phyloP scores from a whole-genome alignment of 441 rosid genomes.

The Brassica hybrid region DNA sequence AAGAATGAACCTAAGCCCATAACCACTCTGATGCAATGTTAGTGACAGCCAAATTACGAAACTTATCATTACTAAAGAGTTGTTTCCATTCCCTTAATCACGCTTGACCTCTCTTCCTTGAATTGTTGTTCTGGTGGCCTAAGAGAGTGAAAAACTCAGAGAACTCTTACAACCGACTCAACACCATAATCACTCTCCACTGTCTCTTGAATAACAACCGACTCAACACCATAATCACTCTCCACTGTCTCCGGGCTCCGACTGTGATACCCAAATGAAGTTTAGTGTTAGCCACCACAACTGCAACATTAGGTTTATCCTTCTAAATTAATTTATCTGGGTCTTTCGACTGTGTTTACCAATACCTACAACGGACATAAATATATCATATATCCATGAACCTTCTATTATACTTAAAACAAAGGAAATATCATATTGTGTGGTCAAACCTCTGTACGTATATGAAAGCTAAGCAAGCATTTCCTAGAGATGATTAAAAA shows the following conservation, averaged over 20 bases:
- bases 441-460: too few species aligned
- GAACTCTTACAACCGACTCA: neutral
- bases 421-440: neutral
- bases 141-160: neutral
- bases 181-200: neutral
- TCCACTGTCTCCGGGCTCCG: neutral
- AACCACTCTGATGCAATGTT: too few species aligned
- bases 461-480: too few species aligned
- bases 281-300: neutral
- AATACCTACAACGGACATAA: constrained; percentile 54
- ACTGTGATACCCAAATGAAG: neutral
- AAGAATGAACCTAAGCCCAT: too few species aligned
- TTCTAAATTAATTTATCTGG: neutral
- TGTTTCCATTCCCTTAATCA: neutral
- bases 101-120: neutral
- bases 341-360: constrained; percentile 73
- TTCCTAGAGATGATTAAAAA: too few species aligned
- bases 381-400: neutral
- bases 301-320: neutral
- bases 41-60: too few species aligned
- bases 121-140: neutral
- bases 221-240: neutral
- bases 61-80: neutral
- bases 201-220: neutral
- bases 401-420: neutral